Conservation (phyloP, 176 grass and related monocot genomes). For the Pharus latifolius region DNA sequence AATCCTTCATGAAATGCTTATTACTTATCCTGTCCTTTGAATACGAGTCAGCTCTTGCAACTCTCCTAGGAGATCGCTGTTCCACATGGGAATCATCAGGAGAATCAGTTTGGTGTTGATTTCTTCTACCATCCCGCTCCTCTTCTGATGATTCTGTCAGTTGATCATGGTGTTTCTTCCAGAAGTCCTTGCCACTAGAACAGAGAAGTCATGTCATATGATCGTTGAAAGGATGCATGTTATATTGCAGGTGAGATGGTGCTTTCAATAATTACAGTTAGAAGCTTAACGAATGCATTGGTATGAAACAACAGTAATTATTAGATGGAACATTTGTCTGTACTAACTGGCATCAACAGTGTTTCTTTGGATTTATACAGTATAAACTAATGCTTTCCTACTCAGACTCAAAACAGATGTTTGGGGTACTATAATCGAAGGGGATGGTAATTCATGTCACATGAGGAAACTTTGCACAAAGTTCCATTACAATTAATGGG, state of each 20-base stretch:
- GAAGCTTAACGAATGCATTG: too few species aligned
- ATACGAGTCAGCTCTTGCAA: not conserved
- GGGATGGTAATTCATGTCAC: too few species aligned
- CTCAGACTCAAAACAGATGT: not conserved
- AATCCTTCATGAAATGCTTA: not conserved
- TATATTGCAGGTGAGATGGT: not conserved
- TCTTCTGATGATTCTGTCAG: slow-evolving; percentile 31
- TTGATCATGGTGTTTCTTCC: slow-evolving; percentile 15
- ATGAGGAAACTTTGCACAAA: not conserved
- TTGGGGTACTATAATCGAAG: too few species aligned
- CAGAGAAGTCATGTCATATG: not conserved
- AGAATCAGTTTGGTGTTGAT: not conserved
- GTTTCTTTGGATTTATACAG: not conserved
- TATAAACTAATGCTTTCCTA: not conserved
- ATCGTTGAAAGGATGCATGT: not conserved
- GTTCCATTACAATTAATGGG: not conserved
- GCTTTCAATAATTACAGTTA: not conserved
- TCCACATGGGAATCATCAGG: not conserved
- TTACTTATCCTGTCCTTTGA: slow-evolving; percentile 1
- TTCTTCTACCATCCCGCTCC: slow-evolving; percentile 30
- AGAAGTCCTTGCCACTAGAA: slow-evolving; percentile 33
- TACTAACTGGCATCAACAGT: not conserved
- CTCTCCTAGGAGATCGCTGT: slow-evolving; percentile 3
- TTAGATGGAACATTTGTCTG: not conserved
- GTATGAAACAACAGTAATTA: too few species aligned